Evolutionary conservation across 345 rosid genomes (phyloP).

Genomic region (Microthlaspi erraticum): DNA sequence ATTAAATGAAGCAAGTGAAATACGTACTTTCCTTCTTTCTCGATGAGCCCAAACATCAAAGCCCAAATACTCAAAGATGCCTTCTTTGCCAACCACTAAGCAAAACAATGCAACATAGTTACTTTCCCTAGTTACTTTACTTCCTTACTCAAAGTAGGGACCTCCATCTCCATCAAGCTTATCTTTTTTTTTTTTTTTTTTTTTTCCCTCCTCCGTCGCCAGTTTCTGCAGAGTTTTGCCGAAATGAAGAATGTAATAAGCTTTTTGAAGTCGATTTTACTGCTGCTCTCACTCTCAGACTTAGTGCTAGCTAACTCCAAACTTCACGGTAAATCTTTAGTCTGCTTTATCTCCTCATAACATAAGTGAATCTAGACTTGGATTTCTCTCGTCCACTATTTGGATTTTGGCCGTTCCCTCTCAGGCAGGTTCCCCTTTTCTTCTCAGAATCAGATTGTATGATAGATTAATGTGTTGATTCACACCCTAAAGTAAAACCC

Average conservation of each 20-base stretch:
- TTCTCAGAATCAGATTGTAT: slow-evolving; percentile 8
- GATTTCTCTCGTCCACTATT: slow-evolving; percentile 7
- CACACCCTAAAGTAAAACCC: neutral
- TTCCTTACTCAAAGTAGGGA: neutral
- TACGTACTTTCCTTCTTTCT: slow-evolving; percentile 17
- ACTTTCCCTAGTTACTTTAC: neutral
- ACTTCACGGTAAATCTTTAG: slow-evolving; percentile 53
- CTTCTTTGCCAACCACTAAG: no score
- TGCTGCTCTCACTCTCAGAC: slow-evolving; percentile 48
- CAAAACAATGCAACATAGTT: no score
- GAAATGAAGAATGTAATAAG: slow-evolving; percentile 24
- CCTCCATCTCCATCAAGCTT: slow-evolving; percentile 6
- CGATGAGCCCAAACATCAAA: slow-evolving; percentile 20
- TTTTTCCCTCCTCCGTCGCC: neutral
- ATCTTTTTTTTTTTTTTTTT: neutral
- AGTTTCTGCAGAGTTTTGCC: neutral
- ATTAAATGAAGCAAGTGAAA: slow-evolving; percentile 31
- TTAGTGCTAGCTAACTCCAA: slow-evolving; percentile 58
- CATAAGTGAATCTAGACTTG: slow-evolving; percentile 25
- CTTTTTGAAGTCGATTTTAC: slow-evolving; percentile 41
- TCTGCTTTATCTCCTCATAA: slow-evolving; percentile 6
- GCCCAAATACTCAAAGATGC: slow-evolving; percentile 19
- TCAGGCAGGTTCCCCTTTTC: neutral
- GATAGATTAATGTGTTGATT: neutral
- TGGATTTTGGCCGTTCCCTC: neutral